Evolutionary conservation across 208 protist genomes (phyloP).

Genomic region (Acanthamoeba castellanii): DNA sequence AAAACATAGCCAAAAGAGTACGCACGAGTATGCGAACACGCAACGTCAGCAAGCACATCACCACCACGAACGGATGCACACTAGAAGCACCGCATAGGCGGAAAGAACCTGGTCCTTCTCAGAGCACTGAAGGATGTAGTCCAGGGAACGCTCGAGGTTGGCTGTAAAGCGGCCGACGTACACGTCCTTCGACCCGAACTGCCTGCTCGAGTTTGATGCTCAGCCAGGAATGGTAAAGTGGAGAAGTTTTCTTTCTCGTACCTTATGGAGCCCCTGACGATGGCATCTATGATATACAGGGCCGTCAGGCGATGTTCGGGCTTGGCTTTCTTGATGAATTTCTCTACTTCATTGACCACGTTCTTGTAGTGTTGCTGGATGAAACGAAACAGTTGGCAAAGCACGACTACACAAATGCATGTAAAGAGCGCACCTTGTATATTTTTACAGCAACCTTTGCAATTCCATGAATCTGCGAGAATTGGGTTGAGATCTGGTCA

Average conservation of each 20-base stretch:
- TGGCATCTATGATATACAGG: constrained; percentile 74
- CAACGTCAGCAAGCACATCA: not conserved
- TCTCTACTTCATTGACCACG: constrained; percentile 67
- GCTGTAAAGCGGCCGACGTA: constrained; percentile 22
- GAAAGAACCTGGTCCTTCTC: constrained; percentile 3
- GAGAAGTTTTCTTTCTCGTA: not conserved
- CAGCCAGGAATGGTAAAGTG: not conserved
- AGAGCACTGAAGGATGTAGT: constrained; percentile 15
- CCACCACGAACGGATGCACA: too few relatives aligned
- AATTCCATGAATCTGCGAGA: not conserved
- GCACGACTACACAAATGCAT: not conserved
- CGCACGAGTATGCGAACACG: not conserved
- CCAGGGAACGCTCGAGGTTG: constrained; percentile 25
- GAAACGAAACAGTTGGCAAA: not conserved
- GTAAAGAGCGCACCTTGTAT: not conserved
- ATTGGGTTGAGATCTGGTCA: not conserved
- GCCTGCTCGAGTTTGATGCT: not conserved
- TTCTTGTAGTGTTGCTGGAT: constrained; percentile 69
- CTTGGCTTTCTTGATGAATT: constrained; percentile 18
- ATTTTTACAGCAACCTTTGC: not conserved
- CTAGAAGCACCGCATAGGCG: not conserved
- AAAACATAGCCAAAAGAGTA: not conserved
- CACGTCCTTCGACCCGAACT: constrained; percentile 22
- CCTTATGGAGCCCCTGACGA: constrained; percentile 49
- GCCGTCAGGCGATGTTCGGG: constrained; percentile 42